Evolutionary conservation across 169 alveolate species (phyloP).

Genomic region (Besnoitia besnoiti): DNA sequence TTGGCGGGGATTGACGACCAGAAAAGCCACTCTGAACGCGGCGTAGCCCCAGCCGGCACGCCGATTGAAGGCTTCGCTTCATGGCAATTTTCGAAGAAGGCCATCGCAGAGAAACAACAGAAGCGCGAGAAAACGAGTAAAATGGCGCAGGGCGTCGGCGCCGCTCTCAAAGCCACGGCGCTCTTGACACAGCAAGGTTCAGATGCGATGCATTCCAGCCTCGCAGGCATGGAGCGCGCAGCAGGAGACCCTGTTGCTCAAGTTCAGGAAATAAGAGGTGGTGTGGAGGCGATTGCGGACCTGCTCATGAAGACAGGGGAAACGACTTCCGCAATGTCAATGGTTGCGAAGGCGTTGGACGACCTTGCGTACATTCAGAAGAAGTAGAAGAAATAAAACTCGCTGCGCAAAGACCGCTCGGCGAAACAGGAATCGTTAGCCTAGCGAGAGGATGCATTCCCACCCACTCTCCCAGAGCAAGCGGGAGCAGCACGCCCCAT

Average conservation of each 20-base stretch:
- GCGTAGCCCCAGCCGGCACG: slow-evolving; percentile 5
- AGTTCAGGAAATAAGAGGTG: slow-evolving; percentile 21
- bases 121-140: neutral
- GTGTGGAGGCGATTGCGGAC: slow-evolving; percentile 18
- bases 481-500: too few relatives aligned
- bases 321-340: neutral
- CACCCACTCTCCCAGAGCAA: too few relatives aligned
- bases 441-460: too few relatives aligned
- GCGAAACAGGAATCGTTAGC: too few relatives aligned
- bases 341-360: neutral
- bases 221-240: neutral
- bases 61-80: slow-evolving; percentile 56
- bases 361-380: slow-evolving; percentile 11
- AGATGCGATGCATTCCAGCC: slow-evolving; percentile 5
- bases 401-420: too few relatives aligned
- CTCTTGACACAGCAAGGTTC: slow-evolving; percentile 51
- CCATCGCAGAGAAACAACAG: slow-evolving; percentile 25
- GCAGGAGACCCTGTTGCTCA: neutral
- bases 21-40: neutral
- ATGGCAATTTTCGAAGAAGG: slow-evolving; percentile 38
- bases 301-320: slow-evolving; percentile 8
- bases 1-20: neutral
- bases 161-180: slow-evolving; percentile 51
- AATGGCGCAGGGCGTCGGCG: slow-evolving; percentile 49
- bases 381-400: neutral